Conservation (phyloP, 225 moss, liverwort and hornwort species). For the Pseudoscleropodium purum region DNA sequence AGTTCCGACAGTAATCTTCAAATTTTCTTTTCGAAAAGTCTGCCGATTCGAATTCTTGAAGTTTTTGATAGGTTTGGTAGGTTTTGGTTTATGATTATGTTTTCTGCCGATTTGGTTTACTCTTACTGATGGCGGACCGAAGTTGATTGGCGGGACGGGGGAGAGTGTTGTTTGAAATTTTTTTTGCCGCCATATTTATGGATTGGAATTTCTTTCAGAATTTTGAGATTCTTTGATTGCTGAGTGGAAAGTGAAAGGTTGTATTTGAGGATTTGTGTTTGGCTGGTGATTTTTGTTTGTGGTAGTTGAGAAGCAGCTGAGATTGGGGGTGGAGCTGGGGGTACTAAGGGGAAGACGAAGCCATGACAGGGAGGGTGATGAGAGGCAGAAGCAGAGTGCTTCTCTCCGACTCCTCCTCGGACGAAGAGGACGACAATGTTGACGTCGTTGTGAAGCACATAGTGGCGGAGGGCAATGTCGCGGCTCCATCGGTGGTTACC, state of each 20-base stretch:
- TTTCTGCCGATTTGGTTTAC: neutral
- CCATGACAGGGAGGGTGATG: constrained; percentile 24
- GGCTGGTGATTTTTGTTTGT: neutral
- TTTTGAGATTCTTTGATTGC: neutral
- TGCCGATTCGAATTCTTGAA: neutral
- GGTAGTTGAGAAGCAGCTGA: neutral
- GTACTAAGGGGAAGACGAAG: neutral
- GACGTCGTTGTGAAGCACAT: constrained; percentile 26
- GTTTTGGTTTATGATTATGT: neutral
- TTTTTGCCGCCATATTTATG: neutral
- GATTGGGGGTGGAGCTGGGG: neutral
- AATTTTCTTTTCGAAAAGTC: neutral
- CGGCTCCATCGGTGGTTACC: neutral
- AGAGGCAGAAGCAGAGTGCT: constrained; percentile 27
- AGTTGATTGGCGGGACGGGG: neutral
- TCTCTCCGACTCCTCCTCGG: constrained; percentile 35
- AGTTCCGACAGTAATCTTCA: neutral
- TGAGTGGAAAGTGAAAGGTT: neutral
- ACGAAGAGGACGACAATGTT: constrained; percentile 9
- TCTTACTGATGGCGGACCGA: neutral
- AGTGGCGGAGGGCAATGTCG: constrained; percentile 23
- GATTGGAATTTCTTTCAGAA: neutral
- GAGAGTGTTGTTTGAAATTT: neutral
- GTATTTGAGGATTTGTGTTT: neutral
- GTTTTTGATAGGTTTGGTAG: neutral